phyloP scores from a whole-genome alignment of 2,329 filamentous ascomycete genomes.

The Ceratocystis lukuohia region DNA sequence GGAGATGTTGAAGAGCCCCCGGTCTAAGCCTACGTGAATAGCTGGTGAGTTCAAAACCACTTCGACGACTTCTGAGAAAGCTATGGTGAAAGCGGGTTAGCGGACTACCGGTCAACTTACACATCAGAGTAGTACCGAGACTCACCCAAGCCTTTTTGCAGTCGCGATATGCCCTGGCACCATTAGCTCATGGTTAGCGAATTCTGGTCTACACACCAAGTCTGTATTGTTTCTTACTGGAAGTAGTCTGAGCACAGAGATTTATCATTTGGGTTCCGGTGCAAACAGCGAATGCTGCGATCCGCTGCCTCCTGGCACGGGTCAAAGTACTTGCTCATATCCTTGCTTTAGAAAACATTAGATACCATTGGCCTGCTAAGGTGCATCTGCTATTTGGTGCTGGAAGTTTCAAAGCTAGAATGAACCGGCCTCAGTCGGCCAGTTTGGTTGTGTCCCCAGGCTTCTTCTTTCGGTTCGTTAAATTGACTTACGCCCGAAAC shows the following conservation, averaged over 20 bases:
- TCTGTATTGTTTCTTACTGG: constrained; percentile 47
- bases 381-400: not conserved
- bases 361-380: not conserved
- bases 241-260: constrained; percentile 93
- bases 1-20: too few species aligned
- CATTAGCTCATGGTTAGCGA: not conserved
- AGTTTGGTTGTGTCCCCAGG: not conserved
- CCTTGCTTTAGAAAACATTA: constrained; percentile 49
- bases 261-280: constrained; percentile 74
- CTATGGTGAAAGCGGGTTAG: constrained; percentile 6
- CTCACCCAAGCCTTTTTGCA: constrained; percentile 90
- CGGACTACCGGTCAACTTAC: not conserved
- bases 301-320: constrained; percentile 88
- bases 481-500: constrained; percentile 17
- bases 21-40: not conserved
- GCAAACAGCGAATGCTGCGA: constrained; percentile 73
- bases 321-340: constrained; percentile 79
- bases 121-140: constrained; percentile 1
- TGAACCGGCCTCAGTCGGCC: not conserved
- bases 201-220: not conserved
- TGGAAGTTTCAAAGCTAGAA: not conserved
- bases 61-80: constrained; percentile 16
- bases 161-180: constrained; percentile 67
- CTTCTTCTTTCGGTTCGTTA: too few species aligned
- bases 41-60: constrained; percentile 3